Evolutionary conservation across 371 early-diverging fungal genomes (phyloP).

Genomic region (Lichtheimia ramosa): DNA sequence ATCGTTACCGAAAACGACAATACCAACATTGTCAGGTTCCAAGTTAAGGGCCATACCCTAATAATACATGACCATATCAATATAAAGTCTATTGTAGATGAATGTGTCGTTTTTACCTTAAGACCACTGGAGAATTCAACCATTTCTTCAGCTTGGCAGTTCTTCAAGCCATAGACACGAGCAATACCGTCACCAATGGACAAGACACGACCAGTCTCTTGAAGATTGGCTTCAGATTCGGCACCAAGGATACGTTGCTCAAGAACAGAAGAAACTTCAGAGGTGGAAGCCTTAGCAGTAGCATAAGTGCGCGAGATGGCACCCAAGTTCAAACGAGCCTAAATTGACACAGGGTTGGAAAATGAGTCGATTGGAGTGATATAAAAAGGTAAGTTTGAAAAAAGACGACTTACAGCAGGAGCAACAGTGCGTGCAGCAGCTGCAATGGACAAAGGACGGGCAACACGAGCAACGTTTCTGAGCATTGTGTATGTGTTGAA

Average conservation of each 20-base stretch:
- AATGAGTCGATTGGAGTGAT: constrained; percentile 2
- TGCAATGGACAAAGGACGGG: constrained; percentile 44
- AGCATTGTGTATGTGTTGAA: constrained; percentile 29
- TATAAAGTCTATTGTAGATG: constrained; percentile 72
- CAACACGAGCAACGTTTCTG: constrained; percentile 56
- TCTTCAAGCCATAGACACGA: constrained; percentile 93
- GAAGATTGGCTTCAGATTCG: constrained; percentile 64
- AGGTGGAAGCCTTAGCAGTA: constrained; percentile 62
- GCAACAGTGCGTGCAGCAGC: constrained; percentile 33
- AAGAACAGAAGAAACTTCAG: constrained; percentile 85
- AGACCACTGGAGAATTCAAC: constrained; percentile 96
- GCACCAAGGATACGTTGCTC: constrained; percentile 90
- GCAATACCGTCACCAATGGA: constrained; percentile 99
- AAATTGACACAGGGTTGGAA: background rate
- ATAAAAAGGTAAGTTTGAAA: background rate
- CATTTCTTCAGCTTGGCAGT: constrained; percentile 98
- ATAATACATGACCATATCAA: background rate
- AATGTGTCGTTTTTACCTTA: constrained; percentile 76
- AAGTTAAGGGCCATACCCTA: constrained; percentile 98
- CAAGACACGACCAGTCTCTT: constrained; percentile 84
- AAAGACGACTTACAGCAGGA: constrained; percentile 43
- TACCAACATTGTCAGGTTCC: constrained; percentile 98
- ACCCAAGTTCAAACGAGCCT: constrained; percentile 63
- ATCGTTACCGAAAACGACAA: constrained; percentile 98
- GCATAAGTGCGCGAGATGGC: constrained; percentile 55